These are phyloP conservation scores for Maudiozyma humilis DNA, from an alignment of 1,139 yeast genomes.

Conservation along the genomic window DNA sequence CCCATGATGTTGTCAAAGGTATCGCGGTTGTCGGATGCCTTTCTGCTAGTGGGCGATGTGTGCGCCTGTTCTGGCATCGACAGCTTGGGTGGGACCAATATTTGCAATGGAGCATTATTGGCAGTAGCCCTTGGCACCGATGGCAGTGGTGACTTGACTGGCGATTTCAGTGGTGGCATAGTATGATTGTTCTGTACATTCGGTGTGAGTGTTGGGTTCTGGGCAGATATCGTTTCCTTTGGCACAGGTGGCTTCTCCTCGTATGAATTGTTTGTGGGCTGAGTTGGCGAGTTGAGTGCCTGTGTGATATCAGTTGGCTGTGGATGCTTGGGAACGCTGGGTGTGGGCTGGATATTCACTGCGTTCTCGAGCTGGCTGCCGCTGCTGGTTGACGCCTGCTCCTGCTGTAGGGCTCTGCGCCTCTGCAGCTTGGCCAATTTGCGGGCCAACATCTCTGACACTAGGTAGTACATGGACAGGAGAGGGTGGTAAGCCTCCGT, in stretches of 20 bases:
- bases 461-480: constrained; percentile 76
- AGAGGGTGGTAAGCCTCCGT: constrained; percentile 85
- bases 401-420: constrained; percentile 14
- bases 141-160: constrained; percentile 4
- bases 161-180: constrained; percentile 8
- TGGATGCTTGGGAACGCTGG: constrained; percentile 2
- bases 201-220: background rate
- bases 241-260: background rate
- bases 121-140: constrained; percentile 1
- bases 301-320: background rate
- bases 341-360: constrained; percentile 4
- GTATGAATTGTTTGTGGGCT: background rate
- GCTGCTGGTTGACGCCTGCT: background rate
- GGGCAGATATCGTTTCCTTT: background rate
- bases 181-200: background rate
- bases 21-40: constrained; percentile 20
- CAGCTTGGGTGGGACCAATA: constrained; percentile 34
- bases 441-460: constrained; percentile 71
- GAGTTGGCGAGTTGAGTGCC: constrained; percentile 7
- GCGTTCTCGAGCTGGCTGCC: constrained; percentile 5
- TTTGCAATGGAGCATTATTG: constrained; percentile 20
- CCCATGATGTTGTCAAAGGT: constrained; percentile 21
- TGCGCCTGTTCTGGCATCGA: constrained; percentile 66
- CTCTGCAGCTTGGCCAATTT: constrained; percentile 45
- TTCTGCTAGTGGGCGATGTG: constrained; percentile 39